A percentile compares a stretch with the other conserved stretches of the same genome.
Conservation (phyloP, 2,329 filamentous ascomycete genomes). For the Cordyceps militaris region DNA sequence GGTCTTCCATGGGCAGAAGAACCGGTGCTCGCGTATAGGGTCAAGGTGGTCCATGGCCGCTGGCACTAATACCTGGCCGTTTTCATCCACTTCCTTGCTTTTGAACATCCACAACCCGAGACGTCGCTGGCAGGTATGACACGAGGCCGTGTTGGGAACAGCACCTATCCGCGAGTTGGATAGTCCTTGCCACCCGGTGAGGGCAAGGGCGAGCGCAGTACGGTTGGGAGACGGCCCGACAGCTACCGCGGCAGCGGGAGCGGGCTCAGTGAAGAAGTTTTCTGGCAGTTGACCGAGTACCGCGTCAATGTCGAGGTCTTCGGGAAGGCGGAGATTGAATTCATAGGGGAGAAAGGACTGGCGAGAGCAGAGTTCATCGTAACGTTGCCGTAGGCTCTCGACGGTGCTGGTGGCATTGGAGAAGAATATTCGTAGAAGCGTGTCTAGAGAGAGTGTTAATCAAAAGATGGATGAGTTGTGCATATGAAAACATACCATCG, state of each 20-base stretch:
- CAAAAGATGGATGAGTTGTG: not conserved
- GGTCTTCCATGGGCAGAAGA: conserved; percentile 78
- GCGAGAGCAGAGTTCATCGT: conserved; percentile 52
- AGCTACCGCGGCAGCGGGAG: conserved; percentile 26
- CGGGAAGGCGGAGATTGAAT: conserved; percentile 53
- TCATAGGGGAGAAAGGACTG: conserved; percentile 52
- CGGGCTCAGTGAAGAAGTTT: conserved; percentile 46
- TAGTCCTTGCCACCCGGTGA: conserved; percentile 71
- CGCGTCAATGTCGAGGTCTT: conserved; percentile 43
- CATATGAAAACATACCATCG: conserved; percentile 53
- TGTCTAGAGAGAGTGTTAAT: conserved; percentile 33
- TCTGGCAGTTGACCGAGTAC: conserved; percentile 43
- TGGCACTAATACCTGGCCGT: conserved; percentile 46
- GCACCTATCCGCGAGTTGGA: conserved; percentile 46
- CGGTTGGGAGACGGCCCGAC: conserved; percentile 39
- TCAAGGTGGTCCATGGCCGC: conserved; percentile 62
- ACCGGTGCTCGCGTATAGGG: conserved; percentile 65
- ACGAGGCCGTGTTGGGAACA: conserved; percentile 68
- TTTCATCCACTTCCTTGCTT: conserved; percentile 57
- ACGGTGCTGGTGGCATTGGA: conserved; percentile 55
- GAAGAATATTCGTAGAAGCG: conserved; percentile 55
- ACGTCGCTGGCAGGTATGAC: conserved; percentile 78
- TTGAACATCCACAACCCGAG: conserved; percentile 93
- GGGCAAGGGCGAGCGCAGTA: conserved; percentile 59
- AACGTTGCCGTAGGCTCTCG: conserved; percentile 52